These are phyloP conservation scores for Phytophthora sansomeana DNA, from an alignment of 352 stramenopile genomes.

Conservation along the genomic window DNA sequence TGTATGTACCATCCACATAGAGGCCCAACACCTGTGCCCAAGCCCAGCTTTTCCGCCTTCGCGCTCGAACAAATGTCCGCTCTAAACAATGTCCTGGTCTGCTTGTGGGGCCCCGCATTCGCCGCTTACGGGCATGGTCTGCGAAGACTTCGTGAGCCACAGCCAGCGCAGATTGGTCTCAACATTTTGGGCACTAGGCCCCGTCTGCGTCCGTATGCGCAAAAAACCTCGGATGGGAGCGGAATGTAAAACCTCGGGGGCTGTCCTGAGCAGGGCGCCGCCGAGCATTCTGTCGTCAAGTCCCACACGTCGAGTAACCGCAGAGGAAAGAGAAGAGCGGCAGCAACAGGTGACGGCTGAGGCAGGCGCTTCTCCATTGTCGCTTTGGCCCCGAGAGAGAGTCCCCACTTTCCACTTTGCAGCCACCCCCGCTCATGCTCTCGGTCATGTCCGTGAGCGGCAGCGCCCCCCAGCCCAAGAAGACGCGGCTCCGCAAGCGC, in stretches of 20 bases:
- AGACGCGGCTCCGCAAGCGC: slow-evolving; percentile 36
- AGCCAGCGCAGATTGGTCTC: neutral
- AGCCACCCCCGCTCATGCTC: slow-evolving; percentile 20
- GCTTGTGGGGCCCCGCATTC: too few species aligned
- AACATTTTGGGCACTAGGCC: neutral
- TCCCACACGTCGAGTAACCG: slow-evolving; percentile 29
- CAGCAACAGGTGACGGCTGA: slow-evolving; percentile 15
- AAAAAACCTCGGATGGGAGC: neutral
- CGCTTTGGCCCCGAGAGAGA: slow-evolving; percentile 12
- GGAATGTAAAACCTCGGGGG: neutral
- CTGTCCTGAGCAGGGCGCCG: slow-evolving; percentile 41
- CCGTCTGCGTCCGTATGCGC: neutral
- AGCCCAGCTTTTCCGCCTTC: too few species aligned
- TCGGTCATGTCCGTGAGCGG: slow-evolving; percentile 33
- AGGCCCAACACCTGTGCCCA: too few species aligned
- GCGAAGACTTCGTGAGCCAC: too few species aligned
- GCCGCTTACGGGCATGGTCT: too few species aligned
- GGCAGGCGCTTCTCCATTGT: slow-evolving; percentile 32
- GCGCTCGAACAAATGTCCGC: too few species aligned
- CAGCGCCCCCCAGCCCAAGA: slow-evolving; percentile 9
- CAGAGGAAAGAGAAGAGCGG: neutral
- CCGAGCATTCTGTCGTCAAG: slow-evolving; percentile 3
- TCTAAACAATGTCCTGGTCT: too few species aligned
- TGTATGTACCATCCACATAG: too few species aligned
- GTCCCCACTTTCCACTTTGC: slow-evolving; percentile 12